Conservation (phyloP, 805 yeast genomes). For the Kurtzmaniella fragi region DNA sequence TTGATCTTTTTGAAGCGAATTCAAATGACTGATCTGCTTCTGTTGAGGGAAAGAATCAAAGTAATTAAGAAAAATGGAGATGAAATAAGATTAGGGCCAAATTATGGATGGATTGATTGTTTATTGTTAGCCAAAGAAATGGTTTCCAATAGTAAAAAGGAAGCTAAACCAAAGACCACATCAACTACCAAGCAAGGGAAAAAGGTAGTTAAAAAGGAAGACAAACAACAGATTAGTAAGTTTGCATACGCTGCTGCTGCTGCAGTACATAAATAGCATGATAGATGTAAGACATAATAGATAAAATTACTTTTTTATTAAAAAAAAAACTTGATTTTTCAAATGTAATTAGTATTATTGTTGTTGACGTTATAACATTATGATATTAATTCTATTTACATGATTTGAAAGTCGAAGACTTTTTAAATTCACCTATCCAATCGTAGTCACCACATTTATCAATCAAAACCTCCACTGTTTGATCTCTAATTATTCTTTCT, state of each 20-base stretch:
- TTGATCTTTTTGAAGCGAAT: slow-evolving; percentile 47
- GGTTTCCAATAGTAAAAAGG: slow-evolving; percentile 17
- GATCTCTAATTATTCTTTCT: slow-evolving; percentile 29
- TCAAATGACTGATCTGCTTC: slow-evolving; percentile 32
- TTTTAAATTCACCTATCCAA: slow-evolving; percentile 27
- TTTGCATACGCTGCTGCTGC: slow-evolving; percentile 47
- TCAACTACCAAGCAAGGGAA: slow-evolving; percentile 10
- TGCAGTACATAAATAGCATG: slow-evolving; percentile 28
- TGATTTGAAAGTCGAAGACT: background rate
- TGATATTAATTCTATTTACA: no score
- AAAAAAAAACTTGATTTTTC: no score
- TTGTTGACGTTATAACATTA: no score
- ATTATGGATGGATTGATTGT: slow-evolving; percentile 66
- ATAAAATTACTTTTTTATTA: no score
- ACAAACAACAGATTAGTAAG: slow-evolving; percentile 15
- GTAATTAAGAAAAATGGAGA: slow-evolving; percentile 26
- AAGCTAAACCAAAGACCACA: slow-evolving; percentile 2
- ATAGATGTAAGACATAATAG: background rate
- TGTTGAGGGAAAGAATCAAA: slow-evolving; percentile 16
- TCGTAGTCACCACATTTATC: slow-evolving; percentile 33
- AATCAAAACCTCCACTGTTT: slow-evolving; percentile 26
- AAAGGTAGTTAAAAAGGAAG: slow-evolving; percentile 8
- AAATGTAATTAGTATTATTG: background rate
- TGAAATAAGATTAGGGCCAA: slow-evolving; percentile 41
- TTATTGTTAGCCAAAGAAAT: slow-evolving; percentile 61